Conservation (phyloP, 73 alveolate genomes). For the Tetrahymena borealis region DNA sequence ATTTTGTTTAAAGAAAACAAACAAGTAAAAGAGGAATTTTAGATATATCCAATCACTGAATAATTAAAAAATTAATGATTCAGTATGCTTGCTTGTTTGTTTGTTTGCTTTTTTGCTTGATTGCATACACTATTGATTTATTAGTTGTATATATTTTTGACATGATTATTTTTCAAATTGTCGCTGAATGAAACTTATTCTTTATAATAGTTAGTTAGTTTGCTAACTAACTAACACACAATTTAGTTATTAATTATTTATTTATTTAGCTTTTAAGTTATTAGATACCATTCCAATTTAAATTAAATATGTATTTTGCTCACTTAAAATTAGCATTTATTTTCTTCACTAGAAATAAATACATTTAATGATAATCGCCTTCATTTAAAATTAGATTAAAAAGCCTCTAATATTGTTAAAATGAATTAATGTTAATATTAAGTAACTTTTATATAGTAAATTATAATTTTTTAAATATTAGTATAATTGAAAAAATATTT, state of each 20-base stretch:
- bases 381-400: too few relatives aligned
- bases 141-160: too few relatives aligned
- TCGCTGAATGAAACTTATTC: background rate
- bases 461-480: too few relatives aligned
- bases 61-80: background rate
- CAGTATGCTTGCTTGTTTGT: background rate
- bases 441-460: too few relatives aligned
- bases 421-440: too few relatives aligned
- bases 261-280: background rate
- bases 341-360: too few relatives aligned
- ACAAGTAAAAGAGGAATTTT: background rate
- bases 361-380: too few relatives aligned
- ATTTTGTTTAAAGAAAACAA: too few relatives aligned
- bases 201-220: background rate
- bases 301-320: background rate
- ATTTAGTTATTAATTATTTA: background rate
- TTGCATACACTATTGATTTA: too few relatives aligned
- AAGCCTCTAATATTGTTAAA: too few relatives aligned
- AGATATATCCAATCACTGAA: background rate
- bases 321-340: background rate
- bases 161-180: too few relatives aligned
- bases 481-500: too few relatives aligned
- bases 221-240: background rate
- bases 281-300: background rate
- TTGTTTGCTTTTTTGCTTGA: background rate